Evolutionary conservation across 768 basidiomycete species (phyloP).

Genomic region (Lentinula sp.): DNA sequence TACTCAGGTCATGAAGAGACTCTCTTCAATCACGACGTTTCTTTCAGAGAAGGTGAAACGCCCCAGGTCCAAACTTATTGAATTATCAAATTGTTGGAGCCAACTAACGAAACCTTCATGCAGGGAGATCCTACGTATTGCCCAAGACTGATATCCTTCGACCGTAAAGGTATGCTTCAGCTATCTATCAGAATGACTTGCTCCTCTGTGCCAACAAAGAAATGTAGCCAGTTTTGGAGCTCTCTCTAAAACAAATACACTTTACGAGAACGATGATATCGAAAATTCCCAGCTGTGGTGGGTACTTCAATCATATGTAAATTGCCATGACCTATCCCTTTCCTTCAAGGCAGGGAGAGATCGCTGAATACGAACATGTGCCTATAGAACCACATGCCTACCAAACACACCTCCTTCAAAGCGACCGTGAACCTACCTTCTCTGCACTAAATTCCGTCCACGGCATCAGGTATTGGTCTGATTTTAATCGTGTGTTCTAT

Average conservation of each 20-base stretch:
- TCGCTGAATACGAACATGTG: conserved; percentile 47
- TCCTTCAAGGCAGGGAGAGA: conserved; percentile 37
- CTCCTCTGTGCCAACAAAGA: not conserved
- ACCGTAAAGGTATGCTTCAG: conserved; percentile 48
- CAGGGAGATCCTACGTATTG: conserved; percentile 45
- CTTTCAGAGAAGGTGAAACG: conserved; percentile 59
- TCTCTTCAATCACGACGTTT: conserved; percentile 46
- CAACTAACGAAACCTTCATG: not conserved
- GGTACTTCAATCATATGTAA: not conserved
- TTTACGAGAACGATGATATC: conserved; percentile 23
- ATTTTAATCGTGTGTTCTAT: conserved; percentile 60
- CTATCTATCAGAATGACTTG: too few species aligned
- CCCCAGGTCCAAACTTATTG: conserved; percentile 32
- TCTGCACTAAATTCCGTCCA: conserved; percentile 10
- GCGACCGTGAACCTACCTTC: conserved; percentile 9
- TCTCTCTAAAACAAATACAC: conserved; percentile 34
- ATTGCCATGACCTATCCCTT: not conserved
- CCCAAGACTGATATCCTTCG: conserved; percentile 63
- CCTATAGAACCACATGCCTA: conserved; percentile 50
- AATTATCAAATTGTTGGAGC: not conserved
- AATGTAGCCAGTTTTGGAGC: conserved; percentile 61
- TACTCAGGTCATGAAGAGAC: conserved; percentile 39
- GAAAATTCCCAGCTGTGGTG: conserved; percentile 13
- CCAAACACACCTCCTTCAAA: conserved; percentile 30
- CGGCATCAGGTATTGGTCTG: conserved; percentile 59